Conservation (phyloP, 345 rosid species). For the Mallotus nudiflorus region DNA sequence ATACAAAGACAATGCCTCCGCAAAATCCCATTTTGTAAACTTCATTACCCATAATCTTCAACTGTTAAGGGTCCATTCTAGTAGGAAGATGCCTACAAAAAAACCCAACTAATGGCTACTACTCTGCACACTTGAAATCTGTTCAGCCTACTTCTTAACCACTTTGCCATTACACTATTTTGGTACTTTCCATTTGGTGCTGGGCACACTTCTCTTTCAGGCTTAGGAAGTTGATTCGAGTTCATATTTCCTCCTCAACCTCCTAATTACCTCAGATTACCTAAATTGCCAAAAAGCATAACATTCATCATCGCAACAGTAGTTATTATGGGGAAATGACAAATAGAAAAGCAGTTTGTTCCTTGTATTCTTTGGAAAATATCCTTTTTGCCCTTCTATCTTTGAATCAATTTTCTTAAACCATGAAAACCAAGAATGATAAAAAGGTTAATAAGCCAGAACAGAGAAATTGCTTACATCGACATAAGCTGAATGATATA, state of each 20-base stretch:
- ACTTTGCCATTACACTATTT: constrained; percentile 52
- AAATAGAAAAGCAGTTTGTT: constrained; percentile 1
- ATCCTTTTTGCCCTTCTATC: background rate
- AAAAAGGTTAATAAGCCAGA: constrained; percentile 32
- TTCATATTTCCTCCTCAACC: constrained; percentile 25
- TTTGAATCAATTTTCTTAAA: background rate
- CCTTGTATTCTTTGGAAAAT: background rate
- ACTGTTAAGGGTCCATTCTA: constrained; percentile 89
- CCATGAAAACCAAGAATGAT: background rate
- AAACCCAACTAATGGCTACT: constrained; percentile 32
- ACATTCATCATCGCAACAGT: too few species aligned
- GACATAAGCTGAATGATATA: constrained; percentile 69
- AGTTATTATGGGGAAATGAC: too few species aligned
- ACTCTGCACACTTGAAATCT: constrained; percentile 23
- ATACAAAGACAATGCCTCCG: constrained; percentile 82
- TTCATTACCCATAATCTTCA: constrained; percentile 95
- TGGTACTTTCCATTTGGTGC: constrained; percentile 37
- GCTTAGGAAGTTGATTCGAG: constrained; percentile 18
- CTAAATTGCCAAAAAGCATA: constrained; percentile 72
- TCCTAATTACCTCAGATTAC: constrained; percentile 65
- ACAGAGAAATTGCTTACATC: constrained; percentile 47
- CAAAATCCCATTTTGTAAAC: constrained; percentile 94
- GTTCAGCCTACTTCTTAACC: constrained; percentile 37
- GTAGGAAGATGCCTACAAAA: constrained; percentile 83
- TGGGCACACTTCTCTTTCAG: constrained; percentile 20